Evolutionary conservation across 345 rosid genomes (phyloP), one percentile per base, ranked within the genome.

Genomic region (Salix exigua): DNA sequence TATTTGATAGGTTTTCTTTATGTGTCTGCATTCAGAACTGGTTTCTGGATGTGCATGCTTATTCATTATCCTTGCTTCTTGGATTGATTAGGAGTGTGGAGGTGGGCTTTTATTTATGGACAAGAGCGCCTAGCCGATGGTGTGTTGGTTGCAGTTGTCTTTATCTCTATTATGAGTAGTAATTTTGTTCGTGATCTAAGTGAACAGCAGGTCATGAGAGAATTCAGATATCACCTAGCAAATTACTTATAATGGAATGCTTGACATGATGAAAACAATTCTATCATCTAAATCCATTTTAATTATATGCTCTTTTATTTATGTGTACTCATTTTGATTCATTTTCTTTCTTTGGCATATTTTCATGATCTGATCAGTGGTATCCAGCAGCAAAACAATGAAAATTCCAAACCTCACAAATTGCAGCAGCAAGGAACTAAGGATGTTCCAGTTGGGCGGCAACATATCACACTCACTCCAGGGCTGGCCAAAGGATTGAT

Each of bases 401-500:
- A 78, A 16, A 33, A 28, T 37, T 48, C 78, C 25, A 86, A 82
- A 82, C 85, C 79, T 2, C 77, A 65, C 44, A 83, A 50, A 79
- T 25, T 64, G 62, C 85, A 70, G 77, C 88, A 80, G 70, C 82
- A 70, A 81, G 88, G 89, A 71, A 72, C 61, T 84, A 86, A 78
- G 84, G 81, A 9, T 26, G 14, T 53, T 33, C 80, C 75, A 17
- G 70, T 37, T 33, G 70, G 76, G 28, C 84, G 60, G 66, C 74
- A 79, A 21, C 78, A 51, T 10, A 71, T 63, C 66, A 42, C 66
- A 31, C 74, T 74, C 74, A 78, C 70, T 48, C 77, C 77, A 33
- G 80, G 77, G 77, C 74, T 75, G 70, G 71, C 78, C 18, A 81
- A 77, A 70, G 88, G 91, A 73, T 61, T 76, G 63, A 51, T 79